Base-by-base conservation (phyloP, 495 filamentous ascomycete species). In the Collariella sp. region DNA sequence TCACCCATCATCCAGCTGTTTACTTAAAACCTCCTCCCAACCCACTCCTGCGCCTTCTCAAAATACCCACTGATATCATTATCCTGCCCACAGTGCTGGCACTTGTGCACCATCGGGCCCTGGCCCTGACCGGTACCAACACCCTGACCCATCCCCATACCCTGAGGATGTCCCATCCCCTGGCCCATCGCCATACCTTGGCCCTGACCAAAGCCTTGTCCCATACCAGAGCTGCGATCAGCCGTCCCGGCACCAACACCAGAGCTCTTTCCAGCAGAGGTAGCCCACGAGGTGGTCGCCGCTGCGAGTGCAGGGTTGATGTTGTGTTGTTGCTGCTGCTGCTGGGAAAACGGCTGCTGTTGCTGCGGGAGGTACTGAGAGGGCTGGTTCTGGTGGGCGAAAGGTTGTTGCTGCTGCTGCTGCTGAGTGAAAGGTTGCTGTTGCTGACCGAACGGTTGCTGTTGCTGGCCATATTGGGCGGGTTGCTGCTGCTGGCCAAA, bases 61-160 rank as follows among this genome's bases (percentile, higher is more conserved):
- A 50, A 20, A 58, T 42, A 54, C 12, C 35, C 62, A 39, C 60
- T 62, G 31, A 69, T 62, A 58, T 69, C 66, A 50, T 67, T 67
- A n/a, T 70, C 66, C n/a, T 55, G 43, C 1, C 66, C 66, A 29
- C 67, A 71, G 46, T 64, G 64, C 51, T 55, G 52, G 39, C 68
- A 72, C 56, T 47, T 52, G 34, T 70, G 63, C 53, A 62, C 3
- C 11, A 68, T 54, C 54, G 46, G 56, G 26, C 56, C 24, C 40
- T 11, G 39, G 3, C 39, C 19, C 44, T 15, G 39, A 13, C 35
- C 34, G 20, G 15, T 48, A 10, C 31, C 31, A 15, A 12, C n/a
- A 33, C 24, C 16, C 13, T 22, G 31, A 7, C 42, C 50, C 2
- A 13, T 12, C 1, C 20, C 50, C 12, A 2, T n/a, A n/a, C n/a